Conservation (phyloP, 768 basidiomycete species). For the Boletus edulis region DNA sequence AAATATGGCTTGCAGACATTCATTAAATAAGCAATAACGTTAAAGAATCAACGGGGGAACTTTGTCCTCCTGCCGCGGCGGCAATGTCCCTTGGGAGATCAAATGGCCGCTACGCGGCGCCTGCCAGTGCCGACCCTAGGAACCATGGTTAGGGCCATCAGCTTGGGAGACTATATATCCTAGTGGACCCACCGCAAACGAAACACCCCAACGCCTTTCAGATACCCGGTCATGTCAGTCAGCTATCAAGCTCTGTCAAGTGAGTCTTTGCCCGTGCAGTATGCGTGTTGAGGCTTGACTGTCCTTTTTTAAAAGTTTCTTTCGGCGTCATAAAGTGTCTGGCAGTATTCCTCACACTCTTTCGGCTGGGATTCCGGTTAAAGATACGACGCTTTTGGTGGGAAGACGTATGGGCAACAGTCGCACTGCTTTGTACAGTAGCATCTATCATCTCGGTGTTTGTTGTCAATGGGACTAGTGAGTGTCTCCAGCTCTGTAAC, state of each 20-base stretch:
- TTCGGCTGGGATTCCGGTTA: slow-evolving; percentile 14
- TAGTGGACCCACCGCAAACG: neutral
- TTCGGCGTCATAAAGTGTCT: slow-evolving; percentile 5
- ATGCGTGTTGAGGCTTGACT: neutral
- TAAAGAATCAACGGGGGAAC: no score
- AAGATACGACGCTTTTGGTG: slow-evolving; percentile 21
- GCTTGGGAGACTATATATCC: no score
- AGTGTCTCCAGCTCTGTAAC: neutral
- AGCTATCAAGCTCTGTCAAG: neutral
- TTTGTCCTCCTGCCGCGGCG: no score
- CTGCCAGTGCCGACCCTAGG: no score
- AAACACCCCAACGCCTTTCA: no score
- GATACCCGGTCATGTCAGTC: slow-evolving; percentile 1
- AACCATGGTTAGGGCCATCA: no score
- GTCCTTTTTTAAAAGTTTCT: neutral
- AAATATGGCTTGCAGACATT: no score
- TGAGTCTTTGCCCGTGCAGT: neutral
- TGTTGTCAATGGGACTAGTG: neutral
- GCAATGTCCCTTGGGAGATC: no score
- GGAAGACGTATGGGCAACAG: slow-evolving; percentile 22
- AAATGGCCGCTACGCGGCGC: no score
- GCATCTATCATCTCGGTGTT: neutral
- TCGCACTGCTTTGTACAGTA: slow-evolving; percentile 2
- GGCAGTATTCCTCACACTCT: slow-evolving; percentile 7
- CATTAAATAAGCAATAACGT: no score